A percentile compares a stretch with the other conserved stretches of the same genome.
Evolutionary conservation across 441 rosid genomes (phyloP).

Genomic region (Syzygium malaccense): DNA sequence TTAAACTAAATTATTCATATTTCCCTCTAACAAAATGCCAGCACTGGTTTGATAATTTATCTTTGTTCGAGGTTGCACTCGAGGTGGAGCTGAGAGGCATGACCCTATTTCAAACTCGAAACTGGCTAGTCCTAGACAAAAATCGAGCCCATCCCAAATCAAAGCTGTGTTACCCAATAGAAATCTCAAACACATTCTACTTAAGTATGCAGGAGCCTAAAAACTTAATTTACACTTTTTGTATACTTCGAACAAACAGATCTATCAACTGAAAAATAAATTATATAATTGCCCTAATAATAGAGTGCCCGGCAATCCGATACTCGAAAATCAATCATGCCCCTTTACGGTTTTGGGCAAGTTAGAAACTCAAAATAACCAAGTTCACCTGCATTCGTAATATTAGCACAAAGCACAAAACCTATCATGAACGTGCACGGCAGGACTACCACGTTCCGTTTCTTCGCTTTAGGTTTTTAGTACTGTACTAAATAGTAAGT

Average conservation of each 20-base stretch:
- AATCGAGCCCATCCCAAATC: background rate
- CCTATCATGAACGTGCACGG: background rate
- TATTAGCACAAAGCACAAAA: background rate
- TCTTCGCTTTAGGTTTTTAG: background rate
- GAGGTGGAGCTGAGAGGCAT: fast-evolving
- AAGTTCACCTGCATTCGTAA: background rate
- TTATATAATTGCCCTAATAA: background rate
- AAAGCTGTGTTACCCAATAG: fast-evolving
- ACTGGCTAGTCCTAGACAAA: fast-evolving
- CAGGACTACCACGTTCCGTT: background rate
- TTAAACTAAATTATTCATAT: background rate
- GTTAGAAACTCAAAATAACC: background rate
- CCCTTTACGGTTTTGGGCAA: background rate
- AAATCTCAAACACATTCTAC: background rate
- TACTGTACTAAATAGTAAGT: background rate
- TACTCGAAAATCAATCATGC: background rate
- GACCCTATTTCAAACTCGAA: background rate
- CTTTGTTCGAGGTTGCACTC: background rate
- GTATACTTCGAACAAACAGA: background rate
- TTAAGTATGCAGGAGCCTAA: background rate
- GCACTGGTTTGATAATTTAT: background rate
- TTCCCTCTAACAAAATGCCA: background rate
- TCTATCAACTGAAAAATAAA: background rate
- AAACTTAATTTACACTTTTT: background rate
- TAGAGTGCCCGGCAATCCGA: background rate